Percentiles rank a stretch among this genome's conserved stretches.
Evolutionary conservation across 495 filamentous ascomycete genomes (phyloP).

Genomic region (Hypoxylon perforatum): DNA sequence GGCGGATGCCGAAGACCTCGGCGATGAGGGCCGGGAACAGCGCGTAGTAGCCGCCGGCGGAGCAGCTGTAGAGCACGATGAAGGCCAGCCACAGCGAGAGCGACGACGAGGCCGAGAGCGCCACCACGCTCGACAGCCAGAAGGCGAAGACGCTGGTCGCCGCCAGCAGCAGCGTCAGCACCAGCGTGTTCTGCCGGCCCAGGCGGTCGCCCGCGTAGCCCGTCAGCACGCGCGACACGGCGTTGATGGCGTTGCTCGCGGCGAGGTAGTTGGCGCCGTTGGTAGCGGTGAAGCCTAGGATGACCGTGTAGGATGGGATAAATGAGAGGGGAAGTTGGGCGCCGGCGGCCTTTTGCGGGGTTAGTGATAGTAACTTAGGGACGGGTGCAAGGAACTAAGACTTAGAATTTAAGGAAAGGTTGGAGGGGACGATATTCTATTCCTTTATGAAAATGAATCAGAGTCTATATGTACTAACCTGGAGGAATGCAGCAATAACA

Average conservation of each 20-base stretch:
- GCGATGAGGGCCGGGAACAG: constrained; percentile 61
- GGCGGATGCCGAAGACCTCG: constrained; percentile 68
- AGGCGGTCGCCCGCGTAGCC: constrained; percentile 62
- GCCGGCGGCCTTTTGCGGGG: constrained; percentile 46
- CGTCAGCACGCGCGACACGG: constrained; percentile 60
- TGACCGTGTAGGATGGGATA: constrained; percentile 57
- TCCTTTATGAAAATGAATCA: neutral
- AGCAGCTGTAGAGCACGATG: constrained; percentile 63
- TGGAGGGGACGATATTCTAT: neutral
- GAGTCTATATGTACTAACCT: constrained; percentile 41
- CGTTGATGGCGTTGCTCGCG: constrained; percentile 66
- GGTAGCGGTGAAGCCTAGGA: constrained; percentile 52
- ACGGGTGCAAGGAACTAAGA: neutral
- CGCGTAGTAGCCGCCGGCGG: constrained; percentile 61
- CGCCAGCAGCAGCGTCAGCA: constrained; percentile 60
- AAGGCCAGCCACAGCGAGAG: constrained; percentile 62
- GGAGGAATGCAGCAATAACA: constrained; percentile 56
- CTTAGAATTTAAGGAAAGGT: neutral
- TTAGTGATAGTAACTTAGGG: neutral
- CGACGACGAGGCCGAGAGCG: constrained; percentile 14
- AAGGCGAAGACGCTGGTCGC: constrained; percentile 60
- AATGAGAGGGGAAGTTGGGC: constrained; percentile 59
- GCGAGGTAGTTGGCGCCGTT: constrained; percentile 63
- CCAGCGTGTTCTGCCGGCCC: constrained; percentile 65
- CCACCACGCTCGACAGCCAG: constrained; percentile 57